Base-by-base conservation (phyloP, 148 eudicot species). In the Diospyros lotus region DNA sequence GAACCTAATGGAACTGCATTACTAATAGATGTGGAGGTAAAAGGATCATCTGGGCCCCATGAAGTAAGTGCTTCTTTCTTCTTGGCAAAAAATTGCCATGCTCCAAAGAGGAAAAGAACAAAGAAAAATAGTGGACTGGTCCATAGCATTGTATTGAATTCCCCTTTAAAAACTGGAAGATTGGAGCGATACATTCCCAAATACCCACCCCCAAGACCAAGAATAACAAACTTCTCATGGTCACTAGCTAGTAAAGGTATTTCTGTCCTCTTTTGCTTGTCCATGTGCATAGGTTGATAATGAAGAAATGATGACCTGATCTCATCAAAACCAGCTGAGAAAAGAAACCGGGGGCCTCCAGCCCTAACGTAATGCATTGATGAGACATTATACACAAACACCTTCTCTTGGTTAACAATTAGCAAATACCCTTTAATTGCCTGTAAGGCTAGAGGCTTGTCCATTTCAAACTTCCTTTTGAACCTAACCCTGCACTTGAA, bases 21-120 rank as follows among this genome's bases (percentile, higher is more conserved):
- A 40, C 84, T 66, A 15, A 75, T 75, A 0, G 88, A 63, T 2
- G 78, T 67, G 10, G 91, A 79, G 68, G 58, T 81, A 56, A 95
- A 88, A 3, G 97, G 94, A 68, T 96, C 99, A 78, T 96, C 99
- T 0, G 97, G 93, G 18, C 94, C 98, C 99, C 99, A 93, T 0
- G 97, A 88, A 69, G 86, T 93, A 75, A 93, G 90, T 1, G 89
- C 91, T 74, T 91, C 99, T 84, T 93, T 96, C 75, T 96, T 96
- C 73, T 91, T 91, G 44, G 94, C 93, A 73, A 96, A 96, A 76
- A 93, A 96, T 50, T 93, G 94, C 92, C 93, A 96, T 3, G 97
- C 98, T 71, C 89, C 99, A 72, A 96, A 91, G 52, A 96, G 82
- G 82, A 96, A 96, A 52, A 96, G 83, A 58, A 96, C 81, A 78